Percentiles rank a stretch among this genome's conserved stretches.
Conservation (phyloP, 768 basidiomycete species). For the Pilatotrama ljubarskyi region DNA sequence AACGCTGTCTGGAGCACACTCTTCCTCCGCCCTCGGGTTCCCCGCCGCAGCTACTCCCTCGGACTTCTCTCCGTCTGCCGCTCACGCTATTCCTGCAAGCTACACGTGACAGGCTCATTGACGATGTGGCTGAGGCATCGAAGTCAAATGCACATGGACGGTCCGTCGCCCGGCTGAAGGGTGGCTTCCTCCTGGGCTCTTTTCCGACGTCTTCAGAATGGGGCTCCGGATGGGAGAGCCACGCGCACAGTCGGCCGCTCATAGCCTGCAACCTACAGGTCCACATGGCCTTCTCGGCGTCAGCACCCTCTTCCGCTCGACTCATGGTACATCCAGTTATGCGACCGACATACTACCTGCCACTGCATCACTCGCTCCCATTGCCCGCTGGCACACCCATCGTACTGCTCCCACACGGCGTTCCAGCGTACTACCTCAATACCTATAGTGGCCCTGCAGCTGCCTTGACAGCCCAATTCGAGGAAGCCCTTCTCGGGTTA, state of each 20-base stretch:
- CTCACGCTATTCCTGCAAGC: slow-evolving; percentile 59
- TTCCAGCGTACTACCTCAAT: slow-evolving; percentile 73
- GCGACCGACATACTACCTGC: slow-evolving; percentile 56
- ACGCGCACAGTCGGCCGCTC: slow-evolving; percentile 52
- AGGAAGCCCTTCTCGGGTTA: slow-evolving; percentile 59
- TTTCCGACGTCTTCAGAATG: slow-evolving; percentile 51
- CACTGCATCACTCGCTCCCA: slow-evolving; percentile 44
- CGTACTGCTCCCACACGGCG: slow-evolving; percentile 65
- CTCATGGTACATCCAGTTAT: slow-evolving; percentile 69
- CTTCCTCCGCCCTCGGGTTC: slow-evolving; percentile 6
- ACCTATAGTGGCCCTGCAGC: slow-evolving; percentile 68
- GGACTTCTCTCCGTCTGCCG: slow-evolving; percentile 42
- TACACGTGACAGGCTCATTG: slow-evolving; percentile 52
- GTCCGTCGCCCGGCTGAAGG: slow-evolving; percentile 50
- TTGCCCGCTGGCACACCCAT: slow-evolving; percentile 65
- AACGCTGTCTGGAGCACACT: slow-evolving; percentile 34
- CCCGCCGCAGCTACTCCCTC: slow-evolving; percentile 40
- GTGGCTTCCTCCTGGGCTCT: slow-evolving; percentile 63
- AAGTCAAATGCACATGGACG: slow-evolving; percentile 30
- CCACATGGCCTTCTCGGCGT: slow-evolving; percentile 38
- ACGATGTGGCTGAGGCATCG: slow-evolving; percentile 53
- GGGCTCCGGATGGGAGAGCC: slow-evolving; percentile 65
- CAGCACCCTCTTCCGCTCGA: slow-evolving; percentile 31
- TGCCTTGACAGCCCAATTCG: slow-evolving; percentile 61
- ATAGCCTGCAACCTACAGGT: slow-evolving; percentile 62